A percentile compares a stretch with the other conserved stretches of the same genome.
Evolutionary conservation across 352 stramenopile genomes (phyloP).

Genomic region (Phytophthora chlamydospora): DNA sequence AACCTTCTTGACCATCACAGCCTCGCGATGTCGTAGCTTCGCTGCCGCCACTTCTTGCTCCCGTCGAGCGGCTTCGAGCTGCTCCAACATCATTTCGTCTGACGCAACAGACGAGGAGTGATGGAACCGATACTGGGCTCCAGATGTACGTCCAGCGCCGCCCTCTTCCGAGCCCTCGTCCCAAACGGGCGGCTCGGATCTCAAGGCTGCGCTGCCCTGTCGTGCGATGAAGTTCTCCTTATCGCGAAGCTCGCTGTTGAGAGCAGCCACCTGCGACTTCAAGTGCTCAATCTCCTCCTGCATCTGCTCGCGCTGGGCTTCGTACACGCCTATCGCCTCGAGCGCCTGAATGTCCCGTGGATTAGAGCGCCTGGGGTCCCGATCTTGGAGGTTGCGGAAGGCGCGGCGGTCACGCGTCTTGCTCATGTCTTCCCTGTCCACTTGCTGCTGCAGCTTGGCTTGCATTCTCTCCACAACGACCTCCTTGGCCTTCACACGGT

Average conservation of each 20-base stretch:
- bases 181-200: conserved; percentile 37
- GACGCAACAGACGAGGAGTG: conserved; percentile 41
- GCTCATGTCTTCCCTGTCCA: conserved; percentile 73
- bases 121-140: conserved; percentile 6
- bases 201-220: conserved; percentile 24
- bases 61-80: conserved; percentile 70
- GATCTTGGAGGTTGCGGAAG: conserved; percentile 73
- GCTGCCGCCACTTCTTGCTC: conserved; percentile 75
- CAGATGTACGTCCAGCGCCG: conserved; percentile 4
- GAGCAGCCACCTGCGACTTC: conserved; percentile 57
- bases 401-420: conserved; percentile 62
- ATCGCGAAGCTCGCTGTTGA: conserved; percentile 79
- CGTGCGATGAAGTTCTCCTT: conserved; percentile 79
- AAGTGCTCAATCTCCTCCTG: conserved; percentile 75
- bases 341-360: conserved; percentile 67
- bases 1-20: conserved; percentile 82
- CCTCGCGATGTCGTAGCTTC: conserved; percentile 68
- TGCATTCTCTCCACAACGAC: conserved; percentile 81
- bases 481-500: conserved; percentile 89
- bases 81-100: conserved; percentile 76
- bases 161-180: conserved; percentile 24
- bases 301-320: conserved; percentile 75
- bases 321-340: conserved; percentile 74
- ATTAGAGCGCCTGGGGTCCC: conserved; percentile 62
- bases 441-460: conserved; percentile 79